Base-by-base conservation (phyloP, 768 basidiomycete species). In the Xerocomellus intermedius region DNA sequence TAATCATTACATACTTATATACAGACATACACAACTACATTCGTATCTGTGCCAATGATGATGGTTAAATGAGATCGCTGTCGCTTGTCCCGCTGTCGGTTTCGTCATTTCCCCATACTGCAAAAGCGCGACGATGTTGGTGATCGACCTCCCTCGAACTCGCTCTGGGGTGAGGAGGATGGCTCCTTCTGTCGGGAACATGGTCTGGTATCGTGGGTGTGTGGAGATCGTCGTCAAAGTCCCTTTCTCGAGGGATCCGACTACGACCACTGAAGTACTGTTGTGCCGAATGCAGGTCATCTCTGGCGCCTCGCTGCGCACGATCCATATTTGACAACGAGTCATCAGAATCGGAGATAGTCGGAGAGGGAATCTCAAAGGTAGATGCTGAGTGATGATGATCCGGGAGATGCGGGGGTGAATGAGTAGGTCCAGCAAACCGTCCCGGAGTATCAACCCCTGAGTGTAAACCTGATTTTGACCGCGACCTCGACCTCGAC, bases 61-160 rank as follows among this genome's bases (percentile, higher is more conserved):
- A 35, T 36, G 38, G 33, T 33, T 14, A 17, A 28, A 41, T 47
- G 32, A 43, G 65, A 54, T 87, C 85, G 48, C 79, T 85, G 63
- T 91, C 90, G 58, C 89, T 91, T 14, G 89, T 79, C 64, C 86
- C 87, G 66, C 88, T 90, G 61, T 94, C 91, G 52, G 88, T 92
- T 70, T 93, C 91, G 65, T 94, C 91, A 38, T 91, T 87, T 1
- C 91, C 92, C 83, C 85, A 91, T 12, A 90, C 89, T 19, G 92
- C 91, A 64, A 94, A 94, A 8, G 88, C 86, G 35, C 82, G 76
- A 43, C 69, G 78, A 30, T 67, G 65, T 26, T 70, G 66, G 35
- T 63, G 64, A 19, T 69, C 66, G 26, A 52, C 53, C 30, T 67
- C 72, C 47, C 26, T 64, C 39, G 44, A 42, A 38, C 35, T 57